These are phyloP conservation scores for Spathaspora passalidarum DNA, from an alignment of 805 yeast genomes.

Conservation along the genomic window DNA sequence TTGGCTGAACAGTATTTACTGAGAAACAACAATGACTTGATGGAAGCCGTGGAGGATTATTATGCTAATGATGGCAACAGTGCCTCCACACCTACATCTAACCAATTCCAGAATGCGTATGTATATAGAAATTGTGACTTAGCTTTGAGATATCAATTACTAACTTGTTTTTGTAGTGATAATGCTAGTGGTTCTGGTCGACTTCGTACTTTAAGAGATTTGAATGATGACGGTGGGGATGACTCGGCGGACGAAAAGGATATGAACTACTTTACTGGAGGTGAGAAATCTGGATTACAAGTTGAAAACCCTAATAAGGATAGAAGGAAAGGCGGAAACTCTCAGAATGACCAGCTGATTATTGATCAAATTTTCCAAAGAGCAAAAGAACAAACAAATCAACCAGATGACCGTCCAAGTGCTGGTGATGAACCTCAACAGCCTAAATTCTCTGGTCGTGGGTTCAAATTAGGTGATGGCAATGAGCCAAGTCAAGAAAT, in stretches of 20 bases:
- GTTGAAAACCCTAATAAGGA: constrained; percentile 68
- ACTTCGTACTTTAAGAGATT: constrained; percentile 37
- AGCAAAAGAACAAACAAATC: constrained; percentile 48
- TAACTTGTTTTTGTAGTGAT: background rate
- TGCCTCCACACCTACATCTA: constrained; percentile 3
- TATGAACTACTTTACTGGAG: constrained; percentile 61
- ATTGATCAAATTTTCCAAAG: constrained; percentile 67
- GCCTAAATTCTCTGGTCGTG: constrained; percentile 47
- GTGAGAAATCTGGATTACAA: constrained; percentile 73
- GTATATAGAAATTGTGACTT: background rate
- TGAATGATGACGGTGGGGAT: constrained; percentile 24
- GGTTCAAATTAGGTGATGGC: constrained; percentile 51
- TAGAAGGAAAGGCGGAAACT: constrained; percentile 25
- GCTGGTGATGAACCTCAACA: constrained; percentile 21
- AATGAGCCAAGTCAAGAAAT: constrained; percentile 34
- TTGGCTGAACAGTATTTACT: constrained; percentile 40
- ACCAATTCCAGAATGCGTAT: background rate
- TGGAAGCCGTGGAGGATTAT: constrained; percentile 41
- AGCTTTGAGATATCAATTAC: background rate
- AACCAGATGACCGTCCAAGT: constrained; percentile 34
- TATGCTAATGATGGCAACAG: constrained; percentile 19
- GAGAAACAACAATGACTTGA: constrained; percentile 34
- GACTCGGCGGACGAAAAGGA: constrained; percentile 49
- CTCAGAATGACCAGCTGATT: constrained; percentile 35
- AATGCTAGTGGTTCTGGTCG: constrained; percentile 16